Percentiles rank a stretch among this genome's conserved stretches.
Conservation (phyloP, 2,329 filamentous ascomycete species). For the Sphaerulina musiva region DNA sequence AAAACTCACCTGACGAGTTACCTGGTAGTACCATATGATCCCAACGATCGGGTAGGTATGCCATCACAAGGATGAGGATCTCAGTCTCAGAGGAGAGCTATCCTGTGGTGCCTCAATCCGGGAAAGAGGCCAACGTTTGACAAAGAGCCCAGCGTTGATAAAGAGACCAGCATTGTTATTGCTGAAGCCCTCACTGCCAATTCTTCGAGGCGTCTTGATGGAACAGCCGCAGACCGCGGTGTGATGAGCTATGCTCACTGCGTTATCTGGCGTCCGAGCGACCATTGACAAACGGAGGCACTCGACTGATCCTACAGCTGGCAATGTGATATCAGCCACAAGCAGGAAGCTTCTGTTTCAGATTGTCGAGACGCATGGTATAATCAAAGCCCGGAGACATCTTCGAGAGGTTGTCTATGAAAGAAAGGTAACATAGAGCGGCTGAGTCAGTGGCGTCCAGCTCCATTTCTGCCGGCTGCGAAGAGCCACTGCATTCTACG, state of each 20-base stretch:
- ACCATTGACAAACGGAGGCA: neutral
- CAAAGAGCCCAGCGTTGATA: neutral
- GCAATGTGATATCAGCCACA: slow-evolving; percentile 1
- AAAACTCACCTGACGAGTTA: neutral
- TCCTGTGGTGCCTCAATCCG: neutral
- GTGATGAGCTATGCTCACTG: neutral
- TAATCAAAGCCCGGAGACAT: neutral
- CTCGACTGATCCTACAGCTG: slow-evolving; percentile 8
- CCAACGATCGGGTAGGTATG: slow-evolving; percentile 4
- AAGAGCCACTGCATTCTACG: slow-evolving; percentile 1
- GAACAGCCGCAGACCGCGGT: neutral
- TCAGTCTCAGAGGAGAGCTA: neutral
- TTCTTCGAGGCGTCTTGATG: neutral
- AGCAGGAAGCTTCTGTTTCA: slow-evolving; percentile 8
- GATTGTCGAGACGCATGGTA: neutral
- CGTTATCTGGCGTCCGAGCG: neutral
- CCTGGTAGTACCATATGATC: neutral
- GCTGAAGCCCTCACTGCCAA: neutral
- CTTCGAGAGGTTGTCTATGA: neutral
- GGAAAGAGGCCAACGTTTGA: neutral
- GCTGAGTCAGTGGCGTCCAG: slow-evolving; percentile 1
- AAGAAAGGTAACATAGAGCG: neutral
- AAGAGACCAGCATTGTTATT: neutral
- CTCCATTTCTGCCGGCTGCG: slow-evolving; percentile 1
- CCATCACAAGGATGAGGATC: neutral